Base-by-base conservation (phyloP, 1,284 basidiomycete species). In the Thecaphora frezii region DNA sequence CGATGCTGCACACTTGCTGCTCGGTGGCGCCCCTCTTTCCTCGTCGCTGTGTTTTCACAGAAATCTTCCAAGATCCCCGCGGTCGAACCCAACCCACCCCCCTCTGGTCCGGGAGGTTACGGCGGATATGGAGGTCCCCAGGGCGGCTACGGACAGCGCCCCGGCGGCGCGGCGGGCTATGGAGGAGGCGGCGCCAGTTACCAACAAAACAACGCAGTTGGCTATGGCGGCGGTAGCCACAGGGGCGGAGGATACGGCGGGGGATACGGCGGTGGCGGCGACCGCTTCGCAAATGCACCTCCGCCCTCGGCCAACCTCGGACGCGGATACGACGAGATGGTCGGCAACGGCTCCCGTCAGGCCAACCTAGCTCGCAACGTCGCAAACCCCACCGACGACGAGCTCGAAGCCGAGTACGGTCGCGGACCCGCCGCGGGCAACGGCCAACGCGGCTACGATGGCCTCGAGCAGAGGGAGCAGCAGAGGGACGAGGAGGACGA, bases 401-500 rank as follows among this genome's bases (percentile, higher is more conserved):
- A 77, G 36, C 58, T 76, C 14, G 66, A 74, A 30, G 75, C 72
- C 16, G 75, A 77, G 43, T 77, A 77, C 48, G 75, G 75, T 14
- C 54, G 59, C n/a, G 74, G 60, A 18, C 38, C 59, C 0, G 42
- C 43, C 4, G 33, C 43, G 23, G 40, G 36, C 8, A 49, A 48
- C 22, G 26, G n/a, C n/a, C 45, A 50, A 10, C 38, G 43, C n/a
- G 65, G 54, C 10, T 68, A 71, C 52, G 59, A 66, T 30, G 66
- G 67, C 10, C 25, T 54, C 10, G 60, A 73, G 46, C 65, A 68
- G 45, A 59, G 60, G 30, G 59, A 82, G 59, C 88, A 91, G 76
- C 63, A 68, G 51, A 42, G 59, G 8, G 67, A 70, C 26, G 91
- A 94, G 79, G 89, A 89, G 67, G 93, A 97, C 24, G 93, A 97